Conservation (phyloP, 164 flowering plant species). For the Aristolochia contorta region DNA sequence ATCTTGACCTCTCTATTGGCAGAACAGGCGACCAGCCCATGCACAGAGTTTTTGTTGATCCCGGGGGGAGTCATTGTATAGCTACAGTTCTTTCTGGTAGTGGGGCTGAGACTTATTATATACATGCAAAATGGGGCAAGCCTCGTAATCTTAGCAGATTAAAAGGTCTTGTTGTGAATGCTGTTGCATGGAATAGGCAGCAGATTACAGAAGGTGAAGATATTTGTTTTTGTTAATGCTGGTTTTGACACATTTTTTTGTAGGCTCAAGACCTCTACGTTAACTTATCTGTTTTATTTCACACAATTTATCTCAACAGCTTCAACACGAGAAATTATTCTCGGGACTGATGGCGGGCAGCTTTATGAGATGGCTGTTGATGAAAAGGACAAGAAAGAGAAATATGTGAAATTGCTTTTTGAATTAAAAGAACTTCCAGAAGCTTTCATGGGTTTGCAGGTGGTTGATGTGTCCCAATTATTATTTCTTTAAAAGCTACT, state of each 20-base stretch:
- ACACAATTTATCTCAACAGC: constrained; percentile 27
- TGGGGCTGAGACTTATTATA: constrained; percentile 76
- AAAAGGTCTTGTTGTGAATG: constrained; percentile 78
- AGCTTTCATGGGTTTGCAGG: constrained; percentile 92
- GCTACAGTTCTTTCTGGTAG: constrained; percentile 66
- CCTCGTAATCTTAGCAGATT: constrained; percentile 66
- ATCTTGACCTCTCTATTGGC: constrained; percentile 77
- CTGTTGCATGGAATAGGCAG: constrained; percentile 96
- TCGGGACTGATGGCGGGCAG: constrained; percentile 87
- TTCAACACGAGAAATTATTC: constrained; percentile 84
- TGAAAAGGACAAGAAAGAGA: constrained; percentile 95
- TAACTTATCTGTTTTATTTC: constrained; percentile 3
- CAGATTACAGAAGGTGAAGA: constrained; percentile 80
- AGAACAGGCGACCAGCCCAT: constrained; percentile 84
- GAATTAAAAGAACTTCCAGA: constrained; percentile 86
- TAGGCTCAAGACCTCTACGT: not conserved
- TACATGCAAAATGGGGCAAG: constrained; percentile 94
- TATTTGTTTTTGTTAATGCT: not conserved
- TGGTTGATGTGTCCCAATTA: not conserved
- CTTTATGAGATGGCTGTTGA: constrained; percentile 87
- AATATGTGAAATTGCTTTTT: constrained; percentile 69
- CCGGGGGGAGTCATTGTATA: constrained; percentile 95
- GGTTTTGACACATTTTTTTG: not conserved
- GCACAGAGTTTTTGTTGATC: constrained; percentile 92
- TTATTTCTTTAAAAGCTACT: too few species aligned